phyloP scores from a whole-genome alignment of 805 yeast species.

The Cyberlindnera maritima region DNA sequence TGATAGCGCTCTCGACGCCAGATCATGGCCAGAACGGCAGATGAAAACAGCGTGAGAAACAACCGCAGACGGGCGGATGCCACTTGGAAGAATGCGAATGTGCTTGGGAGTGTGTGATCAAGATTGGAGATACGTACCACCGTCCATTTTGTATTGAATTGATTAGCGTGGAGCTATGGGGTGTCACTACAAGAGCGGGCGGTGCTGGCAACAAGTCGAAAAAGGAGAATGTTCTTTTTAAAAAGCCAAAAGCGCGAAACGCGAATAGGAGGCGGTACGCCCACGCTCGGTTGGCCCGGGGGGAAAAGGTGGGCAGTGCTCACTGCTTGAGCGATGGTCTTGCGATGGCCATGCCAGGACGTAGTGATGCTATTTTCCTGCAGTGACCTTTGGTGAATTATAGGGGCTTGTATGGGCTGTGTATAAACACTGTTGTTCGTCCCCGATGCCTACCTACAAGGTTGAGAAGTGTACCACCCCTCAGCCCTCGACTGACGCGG shows the following conservation, averaged over 20 bases:
- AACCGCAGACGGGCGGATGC: not conserved
- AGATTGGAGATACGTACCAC: constrained; percentile 19
- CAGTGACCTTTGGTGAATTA: too few species aligned
- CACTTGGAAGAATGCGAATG: not conserved
- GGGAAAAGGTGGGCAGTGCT: not conserved
- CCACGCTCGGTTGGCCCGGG: constrained; percentile 6
- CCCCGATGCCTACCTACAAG: too few species aligned
- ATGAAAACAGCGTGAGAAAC: not conserved
- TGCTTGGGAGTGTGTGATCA: not conserved
- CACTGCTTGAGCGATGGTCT: not conserved
- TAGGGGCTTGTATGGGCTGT: too few species aligned
- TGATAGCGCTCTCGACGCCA: not conserved
- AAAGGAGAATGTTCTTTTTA: constrained; percentile 15
- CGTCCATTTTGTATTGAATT: constrained; percentile 24
- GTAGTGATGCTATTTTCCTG: too few species aligned
- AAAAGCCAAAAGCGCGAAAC: constrained; percentile 2
- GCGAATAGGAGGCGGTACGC: constrained; percentile 6
- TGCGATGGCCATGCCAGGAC: not conserved
- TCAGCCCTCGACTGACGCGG: too few species aligned
- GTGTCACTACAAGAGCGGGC: constrained; percentile 3
- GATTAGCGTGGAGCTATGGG: constrained; percentile 10
- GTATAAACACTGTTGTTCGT: too few species aligned
- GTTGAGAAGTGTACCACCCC: too few species aligned
- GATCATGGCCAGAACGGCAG: not conserved
- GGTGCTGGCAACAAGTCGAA: constrained; percentile 15